phyloP scores from a whole-genome alignment of 2,329 filamentous ascomycete species.

The Aureobasidium zeae region DNA sequence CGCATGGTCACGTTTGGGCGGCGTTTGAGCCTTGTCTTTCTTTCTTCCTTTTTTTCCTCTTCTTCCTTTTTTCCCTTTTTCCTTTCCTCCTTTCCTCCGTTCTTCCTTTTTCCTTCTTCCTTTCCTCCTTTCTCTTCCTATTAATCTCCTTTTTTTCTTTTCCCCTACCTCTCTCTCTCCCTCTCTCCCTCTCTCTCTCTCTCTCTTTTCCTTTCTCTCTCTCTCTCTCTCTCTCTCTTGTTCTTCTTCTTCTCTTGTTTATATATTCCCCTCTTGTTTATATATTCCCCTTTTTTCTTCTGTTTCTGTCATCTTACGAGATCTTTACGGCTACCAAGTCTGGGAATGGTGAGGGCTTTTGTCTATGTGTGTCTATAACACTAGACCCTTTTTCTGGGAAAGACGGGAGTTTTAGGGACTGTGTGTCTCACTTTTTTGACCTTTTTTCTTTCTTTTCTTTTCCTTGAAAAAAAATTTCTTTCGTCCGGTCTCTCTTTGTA shows the following conservation, averaged over 20 bases:
- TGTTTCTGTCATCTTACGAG: too few relatives aligned
- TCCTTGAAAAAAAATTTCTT: too few relatives aligned
- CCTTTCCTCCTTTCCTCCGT: background rate
- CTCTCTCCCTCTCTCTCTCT: too few relatives aligned
- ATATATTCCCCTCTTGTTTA: background rate
- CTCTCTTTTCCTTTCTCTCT: background rate
- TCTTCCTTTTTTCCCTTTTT: too few relatives aligned
- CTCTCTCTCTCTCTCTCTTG: background rate
- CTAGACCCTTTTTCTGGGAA: too few relatives aligned
- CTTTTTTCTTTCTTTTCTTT: background rate
- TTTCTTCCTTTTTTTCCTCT: background rate
- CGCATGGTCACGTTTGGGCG: conserved; percentile 17
- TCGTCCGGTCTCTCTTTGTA: background rate
- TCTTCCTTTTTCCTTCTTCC: conserved; percentile 1
- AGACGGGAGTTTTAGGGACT: too few relatives aligned
- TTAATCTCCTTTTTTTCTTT: background rate
- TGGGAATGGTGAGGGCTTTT: too few relatives aligned
- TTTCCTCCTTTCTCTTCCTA: background rate
- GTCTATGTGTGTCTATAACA: too few relatives aligned
- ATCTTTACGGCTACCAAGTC: too few relatives aligned
- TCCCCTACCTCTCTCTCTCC: too few relatives aligned
- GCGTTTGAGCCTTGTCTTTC: background rate
- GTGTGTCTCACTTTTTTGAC: too few relatives aligned
- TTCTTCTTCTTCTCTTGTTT: too few relatives aligned
- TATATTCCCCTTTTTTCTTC: background rate